A percentile compares a stretch with the other conserved stretches of the same genome.
These are phyloP conservation scores for Russula sp. DNA, from an alignment of 768 basidiomycete species.

Conservation along the genomic window DNA sequence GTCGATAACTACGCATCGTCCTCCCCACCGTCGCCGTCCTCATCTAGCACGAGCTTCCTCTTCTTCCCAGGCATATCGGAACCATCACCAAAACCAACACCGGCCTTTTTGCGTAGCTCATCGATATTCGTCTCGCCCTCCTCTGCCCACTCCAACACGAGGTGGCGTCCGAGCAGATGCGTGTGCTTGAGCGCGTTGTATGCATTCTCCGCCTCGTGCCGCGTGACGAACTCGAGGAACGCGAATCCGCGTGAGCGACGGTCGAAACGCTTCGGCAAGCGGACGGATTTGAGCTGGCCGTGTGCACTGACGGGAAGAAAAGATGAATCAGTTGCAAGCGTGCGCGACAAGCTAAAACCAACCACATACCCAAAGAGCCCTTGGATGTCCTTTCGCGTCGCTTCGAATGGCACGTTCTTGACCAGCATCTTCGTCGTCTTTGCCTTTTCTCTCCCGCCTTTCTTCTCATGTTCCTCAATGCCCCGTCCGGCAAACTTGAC, in stretches of 20 bases:
- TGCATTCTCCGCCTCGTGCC: conserved; percentile 85
- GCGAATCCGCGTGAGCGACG: conserved; percentile 88
- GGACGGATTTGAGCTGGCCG: conserved; percentile 89
- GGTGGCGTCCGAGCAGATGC: conserved; percentile 90
- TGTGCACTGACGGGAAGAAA: conserved; percentile 51
- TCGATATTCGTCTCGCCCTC: conserved; percentile 77
- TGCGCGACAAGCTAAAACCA: neutral
- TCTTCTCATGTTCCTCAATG: conserved; percentile 45
- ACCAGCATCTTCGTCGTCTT: conserved; percentile 93
- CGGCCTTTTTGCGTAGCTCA: conserved; percentile 67
- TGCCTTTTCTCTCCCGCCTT: conserved; percentile 30
- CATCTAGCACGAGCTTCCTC: conserved; percentile 56
- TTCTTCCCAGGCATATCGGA: conserved; percentile 67
- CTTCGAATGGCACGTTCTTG: conserved; percentile 98
- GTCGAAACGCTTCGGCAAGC: conserved; percentile 89
- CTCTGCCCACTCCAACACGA: conserved; percentile 89
- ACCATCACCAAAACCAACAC: conserved; percentile 66
- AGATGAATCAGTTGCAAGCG: neutral
- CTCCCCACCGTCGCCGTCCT: conserved; percentile 30
- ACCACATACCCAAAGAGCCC: conserved; percentile 76
- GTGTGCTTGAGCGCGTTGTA: conserved; percentile 85
- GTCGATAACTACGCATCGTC: conserved; percentile 24
- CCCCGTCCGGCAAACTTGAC: conserved; percentile 87
- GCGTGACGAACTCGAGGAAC: conserved; percentile 88
- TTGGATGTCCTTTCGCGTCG: conserved; percentile 84